Percentiles rank a stretch among this genome's conserved stretches.
Conservation (phyloP, 371 early-diverging fungal genomes). For the Lichtheimia hyalospora region DNA sequence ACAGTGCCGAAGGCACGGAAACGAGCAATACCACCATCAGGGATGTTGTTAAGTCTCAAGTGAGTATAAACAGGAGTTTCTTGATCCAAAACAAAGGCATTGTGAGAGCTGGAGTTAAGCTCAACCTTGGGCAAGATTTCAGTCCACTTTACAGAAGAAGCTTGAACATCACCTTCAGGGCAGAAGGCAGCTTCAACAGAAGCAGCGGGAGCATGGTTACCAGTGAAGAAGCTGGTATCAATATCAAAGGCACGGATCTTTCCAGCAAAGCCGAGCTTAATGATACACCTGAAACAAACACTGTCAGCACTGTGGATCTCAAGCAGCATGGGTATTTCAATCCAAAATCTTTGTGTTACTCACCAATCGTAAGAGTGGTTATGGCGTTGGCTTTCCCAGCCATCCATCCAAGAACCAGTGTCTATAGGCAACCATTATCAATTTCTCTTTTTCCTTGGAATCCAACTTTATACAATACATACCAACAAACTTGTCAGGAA, state of each 20-base stretch:
- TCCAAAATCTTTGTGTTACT: background rate
- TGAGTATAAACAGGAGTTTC: slow-evolving; percentile 64
- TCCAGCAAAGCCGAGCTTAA: slow-evolving; percentile 86
- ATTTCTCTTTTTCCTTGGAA: background rate
- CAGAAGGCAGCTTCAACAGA: slow-evolving; percentile 73
- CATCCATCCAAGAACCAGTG: slow-evolving; percentile 82
- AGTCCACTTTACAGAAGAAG: slow-evolving; percentile 64
- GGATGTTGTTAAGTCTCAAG: slow-evolving; percentile 82
- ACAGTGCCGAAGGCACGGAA: slow-evolving; percentile 88
- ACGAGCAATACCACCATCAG: slow-evolving; percentile 91
- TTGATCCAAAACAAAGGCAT: slow-evolving; percentile 63
- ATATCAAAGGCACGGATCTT: slow-evolving; percentile 82
- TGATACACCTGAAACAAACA: slow-evolving; percentile 51
- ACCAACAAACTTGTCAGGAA: slow-evolving; percentile 61
- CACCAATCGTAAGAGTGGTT: slow-evolving; percentile 78
- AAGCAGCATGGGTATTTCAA: no score
- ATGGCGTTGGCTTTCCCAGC: slow-evolving; percentile 93
- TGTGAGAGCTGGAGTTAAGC: slow-evolving; percentile 65
- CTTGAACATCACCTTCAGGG: slow-evolving; percentile 38
- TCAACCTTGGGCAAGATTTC: slow-evolving; percentile 72
- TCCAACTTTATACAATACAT: slow-evolving; percentile 11
- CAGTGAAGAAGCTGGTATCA: slow-evolving; percentile 87
- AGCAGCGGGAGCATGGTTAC: slow-evolving; percentile 81
- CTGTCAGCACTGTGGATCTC: background rate
- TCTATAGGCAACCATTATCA: slow-evolving; percentile 20